Percentiles rank a stretch among this genome's conserved stretches.
Evolutionary conservation across 2,329 filamentous ascomycete species (phyloP).

Genomic region (Ascosphaera apis): DNA sequence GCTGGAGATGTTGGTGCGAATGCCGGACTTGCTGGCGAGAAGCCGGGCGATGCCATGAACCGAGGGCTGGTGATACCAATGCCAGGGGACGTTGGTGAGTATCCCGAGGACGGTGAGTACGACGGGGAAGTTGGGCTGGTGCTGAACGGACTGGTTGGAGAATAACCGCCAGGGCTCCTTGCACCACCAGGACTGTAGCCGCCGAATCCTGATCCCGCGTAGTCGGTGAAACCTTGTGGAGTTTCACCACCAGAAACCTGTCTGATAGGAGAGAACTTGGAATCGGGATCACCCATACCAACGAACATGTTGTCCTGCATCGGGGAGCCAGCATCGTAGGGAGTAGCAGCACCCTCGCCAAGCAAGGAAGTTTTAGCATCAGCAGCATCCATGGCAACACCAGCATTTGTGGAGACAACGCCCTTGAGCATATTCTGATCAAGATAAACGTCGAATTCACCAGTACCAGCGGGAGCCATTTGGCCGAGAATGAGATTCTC

Average conservation of each 20-base stretch:
- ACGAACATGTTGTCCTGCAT: slow-evolving; percentile 35
- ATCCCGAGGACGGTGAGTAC: slow-evolving; percentile 38
- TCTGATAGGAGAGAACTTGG: slow-evolving; percentile 48
- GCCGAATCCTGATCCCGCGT: slow-evolving; percentile 46
- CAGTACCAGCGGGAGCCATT: slow-evolving; percentile 89
- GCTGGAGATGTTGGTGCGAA: slow-evolving; percentile 41
- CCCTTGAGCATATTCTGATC: slow-evolving; percentile 93
- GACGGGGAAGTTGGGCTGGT: slow-evolving; percentile 45
- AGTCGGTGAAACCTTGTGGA: slow-evolving; percentile 35
- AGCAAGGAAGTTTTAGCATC: slow-evolving; percentile 50
- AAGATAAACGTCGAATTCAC: slow-evolving; percentile 80
- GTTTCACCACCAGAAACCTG: slow-evolving; percentile 38
- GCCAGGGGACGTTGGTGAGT: slow-evolving; percentile 56
- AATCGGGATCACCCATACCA: slow-evolving; percentile 39
- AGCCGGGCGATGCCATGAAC: slow-evolving; percentile 30
- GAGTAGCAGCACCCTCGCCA: slow-evolving; percentile 65
- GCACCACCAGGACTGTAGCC: slow-evolving; percentile 45
- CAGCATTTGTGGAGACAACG: slow-evolving; percentile 76
- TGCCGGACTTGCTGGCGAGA: slow-evolving; percentile 30
- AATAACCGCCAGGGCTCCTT: slow-evolving; percentile 39
- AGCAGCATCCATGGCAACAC: slow-evolving; percentile 59
- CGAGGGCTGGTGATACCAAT: slow-evolving; percentile 32
- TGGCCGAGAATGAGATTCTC: slow-evolving; percentile 98
- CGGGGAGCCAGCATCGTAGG: slow-evolving; percentile 56
- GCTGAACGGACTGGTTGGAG: slow-evolving; percentile 55